phyloP scores from a whole-genome alignment of 2,329 filamentous ascomycete genomes.

The Trichoderma asperellum region DNA sequence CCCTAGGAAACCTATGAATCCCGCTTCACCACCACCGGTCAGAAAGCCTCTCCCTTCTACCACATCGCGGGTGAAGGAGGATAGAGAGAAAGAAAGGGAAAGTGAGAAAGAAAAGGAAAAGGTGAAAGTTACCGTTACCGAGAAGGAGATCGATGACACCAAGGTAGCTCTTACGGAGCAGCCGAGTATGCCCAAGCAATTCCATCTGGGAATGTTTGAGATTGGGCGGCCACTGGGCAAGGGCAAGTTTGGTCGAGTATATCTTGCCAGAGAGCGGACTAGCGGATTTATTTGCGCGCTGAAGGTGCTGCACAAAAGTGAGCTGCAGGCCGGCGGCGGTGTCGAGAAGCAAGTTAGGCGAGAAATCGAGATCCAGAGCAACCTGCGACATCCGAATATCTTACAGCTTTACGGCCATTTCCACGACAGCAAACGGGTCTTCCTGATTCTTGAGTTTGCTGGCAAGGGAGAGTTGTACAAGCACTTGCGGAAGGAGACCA shows the following conservation, averaged over 20 bases:
- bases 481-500: constrained; percentile 66
- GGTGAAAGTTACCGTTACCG: neutral
- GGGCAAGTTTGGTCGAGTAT: constrained; percentile 74
- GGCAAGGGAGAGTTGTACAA: constrained; percentile 70
- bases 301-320: constrained; percentile 72
- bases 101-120: neutral
- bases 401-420: constrained; percentile 71
- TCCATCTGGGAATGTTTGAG: constrained; percentile 82
- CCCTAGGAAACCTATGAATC: constrained; percentile 51
- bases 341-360: constrained; percentile 73
- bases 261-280: constrained; percentile 68
- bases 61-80: constrained; percentile 41
- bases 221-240: constrained; percentile 74
- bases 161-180: constrained; percentile 60
- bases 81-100: constrained; percentile 56
- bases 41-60: constrained; percentile 54
- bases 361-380: constrained; percentile 75
- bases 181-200: constrained; percentile 62
- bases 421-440: constrained; percentile 72
- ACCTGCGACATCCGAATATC: constrained; percentile 68
- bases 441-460: constrained; percentile 73
- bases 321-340: constrained; percentile 70
- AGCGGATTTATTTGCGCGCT: constrained; percentile 72
- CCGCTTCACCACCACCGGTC: constrained; percentile 51
- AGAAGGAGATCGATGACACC: constrained; percentile 48